Conservation (phyloP, 2,329 filamentous ascomycete species). For the Anthostomella pinea region DNA sequence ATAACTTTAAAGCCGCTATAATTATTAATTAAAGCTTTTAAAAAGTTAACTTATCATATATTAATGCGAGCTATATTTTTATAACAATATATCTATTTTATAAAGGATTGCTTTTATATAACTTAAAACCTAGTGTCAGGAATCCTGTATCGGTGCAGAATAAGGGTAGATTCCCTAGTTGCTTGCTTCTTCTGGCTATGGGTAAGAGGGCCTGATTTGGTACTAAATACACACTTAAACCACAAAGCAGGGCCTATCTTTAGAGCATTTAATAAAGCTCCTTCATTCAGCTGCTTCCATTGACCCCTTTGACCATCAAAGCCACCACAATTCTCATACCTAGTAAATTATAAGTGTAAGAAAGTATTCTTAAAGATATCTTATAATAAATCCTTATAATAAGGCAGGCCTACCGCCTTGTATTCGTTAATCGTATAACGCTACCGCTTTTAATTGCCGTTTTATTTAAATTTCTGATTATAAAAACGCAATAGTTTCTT, state of each 20-base stretch:
- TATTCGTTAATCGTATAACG: slow-evolving; percentile 1
- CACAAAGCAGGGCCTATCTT: too few species aligned
- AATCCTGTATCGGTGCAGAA: too few species aligned
- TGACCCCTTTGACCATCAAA: too few species aligned
- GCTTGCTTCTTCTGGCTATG: too few species aligned
- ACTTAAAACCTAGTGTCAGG: too few species aligned
- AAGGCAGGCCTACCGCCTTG: not conserved
- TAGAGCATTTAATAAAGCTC: too few species aligned
- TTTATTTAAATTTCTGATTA: not conserved
- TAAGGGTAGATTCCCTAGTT: too few species aligned
- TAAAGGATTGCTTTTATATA: slow-evolving; percentile 2
- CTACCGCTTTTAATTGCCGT: not conserved
- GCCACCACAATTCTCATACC: too few species aligned
- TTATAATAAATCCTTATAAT: slow-evolving; percentile 1
- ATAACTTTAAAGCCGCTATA: not conserved
- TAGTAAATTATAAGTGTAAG: slow-evolving; percentile 2
- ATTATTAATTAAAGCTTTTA: not conserved
- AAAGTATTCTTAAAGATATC: slow-evolving; percentile 3
- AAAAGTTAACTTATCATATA: not conserved
- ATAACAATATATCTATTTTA: not conserved
- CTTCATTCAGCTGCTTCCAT: too few species aligned
- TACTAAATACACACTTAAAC: too few species aligned
- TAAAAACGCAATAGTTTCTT: not conserved
- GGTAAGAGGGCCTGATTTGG: too few species aligned
- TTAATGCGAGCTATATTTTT: not conserved